Base-by-base conservation (phyloP, 495 filamentous ascomycete genomes). In the Saxispiralis lemnorum region DNA sequence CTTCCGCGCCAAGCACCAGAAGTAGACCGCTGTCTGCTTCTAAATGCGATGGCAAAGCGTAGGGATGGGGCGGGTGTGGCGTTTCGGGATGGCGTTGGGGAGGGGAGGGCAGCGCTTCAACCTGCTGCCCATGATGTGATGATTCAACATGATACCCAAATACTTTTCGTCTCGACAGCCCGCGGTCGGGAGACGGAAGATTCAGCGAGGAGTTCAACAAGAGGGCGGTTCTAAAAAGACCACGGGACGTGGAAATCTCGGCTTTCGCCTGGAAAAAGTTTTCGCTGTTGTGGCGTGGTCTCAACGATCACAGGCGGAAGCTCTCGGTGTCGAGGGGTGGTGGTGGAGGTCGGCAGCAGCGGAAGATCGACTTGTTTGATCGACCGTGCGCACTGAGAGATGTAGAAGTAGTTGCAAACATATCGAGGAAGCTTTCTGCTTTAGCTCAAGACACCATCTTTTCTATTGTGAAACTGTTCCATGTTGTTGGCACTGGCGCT, bases 1-100 rank as follows among this genome's bases (percentile, higher is more conserved):
- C 75, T 95, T 76, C 84, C 89, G 89, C 59, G 63, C 76, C 61
- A 80, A 96, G 76, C 78, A 93, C 64, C 52, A 59, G 37, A 49
- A 48, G 49, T 14, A 7, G 20, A 6, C 19, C 12, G n/a, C 24
- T 28, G 24, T 28, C 24, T 28, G 24, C 5, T 28, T 28, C 24
- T 4, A 9, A 9, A 5, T 4, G 9, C 24, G 24, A 4, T 4
- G 24, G 24, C 9, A 9, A 9, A 12, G 14, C 11, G 7, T n/a
- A 28, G 33, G 13, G 9, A 16, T n/a, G 31, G 31, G 7, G 28
- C 10, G n/a, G 18, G 34, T 35, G 20, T 40, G 30, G 21, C 17
- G 39, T 13, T 30, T 19, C 13, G 4, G 16, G 13, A 35, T 13
- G 34, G 34, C 34, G 34, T 35, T 35, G 13, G 34, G 34, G 34